Evolutionary conservation across 306 rosid genomes (phyloP), one percentile per base, ranked within the genome.

Genomic region (Prosopis cineraria): DNA sequence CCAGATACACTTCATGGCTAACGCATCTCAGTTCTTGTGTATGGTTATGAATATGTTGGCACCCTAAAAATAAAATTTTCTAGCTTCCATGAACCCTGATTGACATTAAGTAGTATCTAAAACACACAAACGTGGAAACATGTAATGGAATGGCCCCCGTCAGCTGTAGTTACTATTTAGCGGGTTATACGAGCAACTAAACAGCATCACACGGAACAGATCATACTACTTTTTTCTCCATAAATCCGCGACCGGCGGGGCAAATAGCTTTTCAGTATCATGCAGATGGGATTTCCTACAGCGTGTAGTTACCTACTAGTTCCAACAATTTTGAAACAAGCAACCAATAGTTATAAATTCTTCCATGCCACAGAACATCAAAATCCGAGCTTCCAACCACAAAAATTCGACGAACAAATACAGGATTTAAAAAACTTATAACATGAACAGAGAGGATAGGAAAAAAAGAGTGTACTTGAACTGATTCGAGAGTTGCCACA

Each of bases 401-500:
- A 67, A 27, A 19, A 10, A 25, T 10, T 30, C 36, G 65, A n/a
- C n/a, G 31, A 24, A 10, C 3, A 37, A 52, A 66, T 25, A 68
- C 79, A n/a, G 19, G 56, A 68, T 68, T 68, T 5, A 43, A 34
- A 2, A 1, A 10, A 72, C 13, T 2, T 5, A 67, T 10, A 67
- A 27, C 29, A 22, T 7, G 40, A 20, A 36, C 20, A 45, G 55
- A 12, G 6, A 9, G 6, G 45, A 55, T 3, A 40, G 3, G 16
- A 0, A 0, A 29, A 48, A 41, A 59, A 79, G 13, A 33, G 60
- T 16, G 24, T 88, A 95, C 98, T 91, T 92, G 91, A 82, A 85
- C 77, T 79, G 84, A 73, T 84, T 70, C 12, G 91, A 74, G 82
- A 89, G 91, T 41, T 93, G 93, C 97, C 98, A 95, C 37, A 83